Evolutionary conservation across 2,329 filamentous ascomycete genomes (phyloP), one percentile per base, ranked within the genome.

Genomic region (Claviceps africana): DNA sequence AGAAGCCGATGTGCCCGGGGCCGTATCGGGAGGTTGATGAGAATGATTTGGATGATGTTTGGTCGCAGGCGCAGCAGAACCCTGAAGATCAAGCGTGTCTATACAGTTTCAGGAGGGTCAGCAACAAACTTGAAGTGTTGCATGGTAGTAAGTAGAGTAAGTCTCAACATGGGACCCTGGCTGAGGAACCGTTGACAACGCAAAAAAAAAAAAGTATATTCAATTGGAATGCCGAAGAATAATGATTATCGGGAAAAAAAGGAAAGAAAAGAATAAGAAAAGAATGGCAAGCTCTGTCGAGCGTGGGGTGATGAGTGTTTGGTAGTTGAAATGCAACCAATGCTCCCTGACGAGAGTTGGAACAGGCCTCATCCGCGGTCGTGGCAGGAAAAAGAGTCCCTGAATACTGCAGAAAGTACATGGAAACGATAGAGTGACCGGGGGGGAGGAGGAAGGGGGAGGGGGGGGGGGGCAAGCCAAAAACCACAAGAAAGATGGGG

Each of bases 41-140:
- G 53, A 55, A 45, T 60, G 61, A 52, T 30, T 31, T 30, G 49
- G 77, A 73, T 95, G 89, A 65, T 90, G 85, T 72, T 95, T 79
- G 40, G 91, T 88, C 46, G 90, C 93, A 35, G 89, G 88, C 54
- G 85, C 76, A 63, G 83, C 74, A 64, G 82, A 86, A 70, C 88
- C 81, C 77, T 97, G 93, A 50, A 97, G 82, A 72, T 97, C 93
- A 70, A 96, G 86, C 56, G 91, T 94, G 73, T 97, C 91, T 95
- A 53, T 46, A 22, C 33, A 50, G 47, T 47, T 48, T 47, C 17
- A 19, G 7, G 46, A 39, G 28, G 22, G 50, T 57, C 42, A 58
- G 56, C 40, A 50, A 47, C 25, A 44, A 40, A 22, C 22, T 30
- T 30, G 8, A 33, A n/a, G 17, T 40, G 35, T 30, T 40, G 47